These are phyloP conservation scores for Hemisphaericaspora xylanilytica DNA, from an alignment of 1,139 yeast genomes.

Conservation along the genomic window DNA sequence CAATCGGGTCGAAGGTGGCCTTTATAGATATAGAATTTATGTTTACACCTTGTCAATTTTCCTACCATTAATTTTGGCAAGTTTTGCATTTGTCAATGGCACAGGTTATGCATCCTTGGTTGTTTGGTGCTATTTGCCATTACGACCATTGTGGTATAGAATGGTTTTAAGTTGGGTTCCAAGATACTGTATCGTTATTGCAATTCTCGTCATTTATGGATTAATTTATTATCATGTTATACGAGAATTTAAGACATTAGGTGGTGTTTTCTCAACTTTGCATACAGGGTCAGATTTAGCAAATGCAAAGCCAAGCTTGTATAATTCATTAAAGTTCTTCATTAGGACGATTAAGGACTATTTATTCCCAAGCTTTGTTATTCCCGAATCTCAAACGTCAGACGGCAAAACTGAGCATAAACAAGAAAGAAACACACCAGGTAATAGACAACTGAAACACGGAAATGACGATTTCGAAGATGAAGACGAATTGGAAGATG, in stretches of 20 bases:
- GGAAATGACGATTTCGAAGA: conserved; percentile 8
- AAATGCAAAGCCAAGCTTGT: conserved; percentile 34
- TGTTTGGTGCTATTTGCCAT: conserved; percentile 82
- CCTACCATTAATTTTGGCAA: conserved; percentile 67
- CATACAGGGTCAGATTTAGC: conserved; percentile 16
- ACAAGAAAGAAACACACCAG: background rate
- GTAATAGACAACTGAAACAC: conserved; percentile 4
- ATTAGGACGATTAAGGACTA: conserved; percentile 22
- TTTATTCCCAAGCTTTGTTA: conserved; percentile 28
- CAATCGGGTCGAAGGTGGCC: conserved; percentile 64
- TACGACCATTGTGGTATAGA: conserved; percentile 71
- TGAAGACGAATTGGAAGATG: conserved; percentile 7
- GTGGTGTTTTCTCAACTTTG: conserved; percentile 43
- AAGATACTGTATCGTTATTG: conserved; percentile 62
- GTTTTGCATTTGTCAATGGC: conserved; percentile 60
- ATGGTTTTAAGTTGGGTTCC: conserved; percentile 81
- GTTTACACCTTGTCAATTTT: conserved; percentile 61
- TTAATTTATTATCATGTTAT: conserved; percentile 74
- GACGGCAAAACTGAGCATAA: background rate
- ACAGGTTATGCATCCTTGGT: conserved; percentile 62
- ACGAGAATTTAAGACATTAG: conserved; percentile 52
- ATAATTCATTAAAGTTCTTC: conserved; percentile 34
- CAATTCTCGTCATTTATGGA: conserved; percentile 64
- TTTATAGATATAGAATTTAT: conserved; percentile 55
- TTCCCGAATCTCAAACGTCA: conserved; percentile 22